Base-by-base conservation (phyloP, 164 flowering plant species). In the Chloranthus sessilifolius region DNA sequence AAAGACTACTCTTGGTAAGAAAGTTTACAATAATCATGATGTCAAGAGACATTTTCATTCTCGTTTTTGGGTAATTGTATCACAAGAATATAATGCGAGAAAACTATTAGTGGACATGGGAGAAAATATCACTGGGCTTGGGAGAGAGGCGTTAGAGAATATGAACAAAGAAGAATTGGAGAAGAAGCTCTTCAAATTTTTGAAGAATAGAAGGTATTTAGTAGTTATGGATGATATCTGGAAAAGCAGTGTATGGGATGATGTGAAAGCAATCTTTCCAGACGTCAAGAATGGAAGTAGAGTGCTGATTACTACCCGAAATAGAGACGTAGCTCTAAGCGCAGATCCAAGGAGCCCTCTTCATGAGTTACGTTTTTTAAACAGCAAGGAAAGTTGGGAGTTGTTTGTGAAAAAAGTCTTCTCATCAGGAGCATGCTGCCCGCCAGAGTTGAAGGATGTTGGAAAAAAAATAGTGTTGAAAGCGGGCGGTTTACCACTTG, bases 161-260 rank as follows among this genome's bases (percentile, higher is more conserved):
- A 39, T 43, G 51, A 29, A n/a, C 12, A 5, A 60, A 51, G 25
- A 12, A 3, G 39, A 19, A 9, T 39, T n/a, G 44, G 38, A 9
- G 44, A 11, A 8, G 11, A 38, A 41, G 42, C 40, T 69, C 1
- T 25, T 2, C 12, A 10, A 40, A 6, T 11, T n/a, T 1, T 50
- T 66, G 16, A 25, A 45, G 35, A 25, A 20, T 16, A 34, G 37
- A 9, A 65, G 53, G 8, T 67, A 58, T 17, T 29, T 69, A 4
- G 22, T 75, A 3, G 64, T 75, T 8, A 4, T 72, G 22, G 80
- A 72, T 46, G 73, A 75, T 34, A 55, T 75, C 7, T 75, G 77
- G 77, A 47, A 31, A 0, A 36, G 1, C 0, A 27, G 53, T 4
- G 67, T 48, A 1, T 75, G 73, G 73, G 61, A 64, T 29, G 47